Evolutionary conservation across 768 basidiomycete species (phyloP), one percentile per base, ranked within the genome.

Genomic region (Tricholoma sp.): DNA sequence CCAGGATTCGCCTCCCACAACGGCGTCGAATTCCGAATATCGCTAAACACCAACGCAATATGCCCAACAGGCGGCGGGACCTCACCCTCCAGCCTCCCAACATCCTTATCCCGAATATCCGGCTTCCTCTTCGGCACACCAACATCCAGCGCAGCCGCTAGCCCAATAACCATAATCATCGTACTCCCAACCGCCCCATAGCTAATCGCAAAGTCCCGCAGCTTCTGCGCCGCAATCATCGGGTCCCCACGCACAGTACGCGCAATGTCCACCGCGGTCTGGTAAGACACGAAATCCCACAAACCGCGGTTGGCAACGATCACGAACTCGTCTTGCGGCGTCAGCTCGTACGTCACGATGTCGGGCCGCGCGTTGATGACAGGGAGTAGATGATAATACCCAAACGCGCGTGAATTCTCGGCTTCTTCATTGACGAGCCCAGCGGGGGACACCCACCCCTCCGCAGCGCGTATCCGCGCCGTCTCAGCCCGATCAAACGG

Each of bases 161-260:
- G 77, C 51, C 83, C 83, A 63, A 98, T 83, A 34, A 98, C 94
- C 96, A 98, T 98, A 73, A 98, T 94, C 94, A 98, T 98, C 50
- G 88, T 89, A 59, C 86, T 91, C 12, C 91, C 92, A 55, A 90
- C 86, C 16, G 94, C 92, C 1, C 97, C 97, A 71, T 98, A 98
- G 63, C 92, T 93, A 67, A 99, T 91, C 7, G 97, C 94, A 60
- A 98, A 91, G 69, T 99, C 97, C 50, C 97, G 83, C 41, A 99
- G 72, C 74, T 97, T 98, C 75, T 98, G 95, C 0, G 97, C 93
- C 4, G 97, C 97, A 66, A 94, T 85, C 79, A 80, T 81, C 6
- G 79, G 79, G 62, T 81, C 78, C 4, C 73, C 69, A 35, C 80
- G 71, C 64, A 89, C 89, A 6, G 83, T 82, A 37, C 91, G 81